Evolutionary conservation across 257 asterid genomes (phyloP).

Genomic region (Fraxinus americana): DNA sequence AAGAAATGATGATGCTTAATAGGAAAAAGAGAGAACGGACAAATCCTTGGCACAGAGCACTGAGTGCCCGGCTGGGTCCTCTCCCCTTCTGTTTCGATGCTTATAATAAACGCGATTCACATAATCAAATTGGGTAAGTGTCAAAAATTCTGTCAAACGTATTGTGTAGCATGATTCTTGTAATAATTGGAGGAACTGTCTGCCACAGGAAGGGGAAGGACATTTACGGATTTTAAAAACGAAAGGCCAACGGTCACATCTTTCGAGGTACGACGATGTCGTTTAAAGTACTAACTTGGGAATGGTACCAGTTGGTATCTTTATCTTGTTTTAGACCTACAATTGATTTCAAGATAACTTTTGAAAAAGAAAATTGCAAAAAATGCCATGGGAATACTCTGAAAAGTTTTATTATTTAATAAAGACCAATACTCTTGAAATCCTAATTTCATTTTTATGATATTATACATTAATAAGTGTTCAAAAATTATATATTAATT

Average conservation of each 20-base stretch:
- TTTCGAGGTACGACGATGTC: constrained; percentile 57
- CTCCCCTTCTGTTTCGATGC: neutral
- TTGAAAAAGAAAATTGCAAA: neutral
- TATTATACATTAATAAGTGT: no score
- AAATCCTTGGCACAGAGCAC: constrained; percentile 42
- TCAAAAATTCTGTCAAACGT: no score
- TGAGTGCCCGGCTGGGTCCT: constrained; percentile 3
- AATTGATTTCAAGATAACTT: neutral
- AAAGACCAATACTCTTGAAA: no score
- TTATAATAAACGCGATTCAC: neutral
- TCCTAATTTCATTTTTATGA: neutral
- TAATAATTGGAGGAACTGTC: neutral
- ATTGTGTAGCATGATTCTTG: neutral
- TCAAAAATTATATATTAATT: neutral
- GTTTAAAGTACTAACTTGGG: constrained; percentile 21
- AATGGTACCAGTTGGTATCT: neutral
- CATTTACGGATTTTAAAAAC: constrained; percentile 29
- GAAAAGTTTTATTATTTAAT: no score
- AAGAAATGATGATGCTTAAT: constrained; percentile 30
- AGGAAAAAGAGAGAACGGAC: constrained; percentile 49
- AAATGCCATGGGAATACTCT: neutral
- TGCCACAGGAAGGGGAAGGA: neutral
- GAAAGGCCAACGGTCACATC: constrained; percentile 64
- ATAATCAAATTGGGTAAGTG: neutral
- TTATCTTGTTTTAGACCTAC: neutral